A percentile compares a stretch with the other conserved stretches of the same genome.
These are phyloP conservation scores for Solanum chacoense DNA, from an alignment of 305 asterid genomes.

Conservation along the genomic window DNA sequence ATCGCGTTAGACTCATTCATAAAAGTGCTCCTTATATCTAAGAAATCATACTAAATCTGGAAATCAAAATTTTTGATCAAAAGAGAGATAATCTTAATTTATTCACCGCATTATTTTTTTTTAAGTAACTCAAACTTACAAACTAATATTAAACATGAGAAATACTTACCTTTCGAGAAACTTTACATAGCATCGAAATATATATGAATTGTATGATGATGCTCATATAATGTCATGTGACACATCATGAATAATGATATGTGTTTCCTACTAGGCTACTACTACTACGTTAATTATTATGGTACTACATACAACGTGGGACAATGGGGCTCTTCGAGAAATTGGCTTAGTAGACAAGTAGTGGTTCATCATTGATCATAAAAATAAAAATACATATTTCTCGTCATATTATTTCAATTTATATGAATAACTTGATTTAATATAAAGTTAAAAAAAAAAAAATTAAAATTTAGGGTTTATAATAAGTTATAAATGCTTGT, in stretches of 20 bases:
- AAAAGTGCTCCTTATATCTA: neutral
- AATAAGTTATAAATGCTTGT: neutral
- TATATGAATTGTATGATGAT: neutral
- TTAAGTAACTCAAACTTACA: neutral
- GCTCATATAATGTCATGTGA: neutral
- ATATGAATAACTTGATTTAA: too few species aligned
- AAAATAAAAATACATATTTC: neutral
- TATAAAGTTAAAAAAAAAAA: too few species aligned
- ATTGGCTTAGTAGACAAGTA: neutral
- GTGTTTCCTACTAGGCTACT: neutral
- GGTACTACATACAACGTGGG: neutral
- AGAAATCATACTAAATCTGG: neutral
- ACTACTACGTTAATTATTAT: neutral
- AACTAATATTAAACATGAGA: too few species aligned
- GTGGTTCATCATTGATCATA: neutral
- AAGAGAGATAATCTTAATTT: neutral
- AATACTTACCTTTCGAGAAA: accelerated
- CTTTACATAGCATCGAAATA: neutral
- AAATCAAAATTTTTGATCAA: neutral
- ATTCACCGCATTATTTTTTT: neutral
- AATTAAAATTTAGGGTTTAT: too few species aligned
- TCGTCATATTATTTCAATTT: too few species aligned
- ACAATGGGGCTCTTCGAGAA: neutral
- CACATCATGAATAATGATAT: neutral
- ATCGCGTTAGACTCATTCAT: neutral